Evolutionary conservation across 2,329 filamentous ascomycete genomes (phyloP), one percentile per base, ranked within the genome.

Genomic region (Aspergillus sp.): DNA sequence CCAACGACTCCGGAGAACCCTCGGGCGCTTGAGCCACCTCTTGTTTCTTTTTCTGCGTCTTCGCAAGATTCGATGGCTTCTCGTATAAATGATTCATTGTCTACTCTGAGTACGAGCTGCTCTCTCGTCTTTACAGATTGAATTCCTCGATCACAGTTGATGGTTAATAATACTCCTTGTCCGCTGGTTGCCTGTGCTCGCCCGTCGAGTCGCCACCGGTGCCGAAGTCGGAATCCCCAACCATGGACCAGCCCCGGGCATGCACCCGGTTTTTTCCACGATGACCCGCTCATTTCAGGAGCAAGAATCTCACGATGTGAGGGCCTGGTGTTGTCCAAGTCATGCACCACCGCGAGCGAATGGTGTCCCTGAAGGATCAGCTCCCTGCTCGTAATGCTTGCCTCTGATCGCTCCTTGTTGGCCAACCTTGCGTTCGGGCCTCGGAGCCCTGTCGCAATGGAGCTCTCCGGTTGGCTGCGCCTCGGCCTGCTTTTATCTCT

Each of bases 151-250:
- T 25, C 23, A 25, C 23, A 31, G 27, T 11, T 11, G 9, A 31
- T 31, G 27, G 12, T 15, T 14, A 37, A 23, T 21, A 19, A 3
- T 31, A 21, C 23, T 45, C 25, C 5, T 43, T 21, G 15, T 11
- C n/a, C 3, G 15, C 3, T 14, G n/a, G 31, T 23, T 48, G 27
- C n/a, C 46, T 48, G 25, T 7, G 19, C 6, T 2, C 14, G 11
- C 19, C 17, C 33, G n/a, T 19, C 33, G 19, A 19, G 27, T 49
- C 19, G 53, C 53, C 45, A 49, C 53, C 15, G 35, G 39, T 23
- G 23, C 53, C 53, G 53, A 55, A 57, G 47, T 59, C 60, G 60
- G 60, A 43, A 55, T 41, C 12, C 43, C 44, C 44, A 56, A 51
- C 60, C 51, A 62, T 12, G 52, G 59, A 23, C 17, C 50, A 25